Conservation (phyloP, 768 basidiomycete genomes). For the Hirschioporus abietinus region DNA sequence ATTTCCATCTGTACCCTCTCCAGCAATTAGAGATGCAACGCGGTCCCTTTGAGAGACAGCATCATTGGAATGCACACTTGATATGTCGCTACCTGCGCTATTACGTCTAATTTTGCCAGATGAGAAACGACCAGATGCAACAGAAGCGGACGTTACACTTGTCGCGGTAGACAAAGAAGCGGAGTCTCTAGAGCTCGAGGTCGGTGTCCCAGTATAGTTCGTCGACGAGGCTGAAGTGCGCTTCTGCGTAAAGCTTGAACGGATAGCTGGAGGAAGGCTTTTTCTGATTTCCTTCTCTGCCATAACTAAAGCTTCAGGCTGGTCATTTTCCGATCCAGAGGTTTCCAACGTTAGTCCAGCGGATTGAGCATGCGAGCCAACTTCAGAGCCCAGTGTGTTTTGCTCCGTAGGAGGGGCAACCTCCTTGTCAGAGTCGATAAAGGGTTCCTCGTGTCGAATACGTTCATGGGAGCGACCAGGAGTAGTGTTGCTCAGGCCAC, state of each 20-base stretch:
- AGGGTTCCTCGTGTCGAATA: neutral
- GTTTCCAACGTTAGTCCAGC: neutral
- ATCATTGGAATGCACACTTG: conserved; percentile 69
- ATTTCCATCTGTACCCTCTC: conserved; percentile 55
- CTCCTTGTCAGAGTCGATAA: neutral
- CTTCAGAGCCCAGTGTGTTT: neutral
- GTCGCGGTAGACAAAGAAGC: conserved; percentile 76
- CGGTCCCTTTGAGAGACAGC: conserved; percentile 61
- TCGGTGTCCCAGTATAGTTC: conserved; percentile 73
- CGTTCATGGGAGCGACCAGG: neutral
- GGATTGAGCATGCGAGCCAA: neutral
- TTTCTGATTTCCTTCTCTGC: conserved; percentile 60
- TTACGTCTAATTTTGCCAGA: conserved; percentile 64
- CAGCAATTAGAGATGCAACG: conserved; percentile 54
- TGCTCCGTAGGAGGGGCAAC: neutral
- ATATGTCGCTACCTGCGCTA: conserved; percentile 83
- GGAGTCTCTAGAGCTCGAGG: conserved; percentile 77
- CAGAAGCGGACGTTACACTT: conserved; percentile 72
- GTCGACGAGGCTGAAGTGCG: conserved; percentile 88
- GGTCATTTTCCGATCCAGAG: neutral
- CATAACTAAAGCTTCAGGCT: neutral
- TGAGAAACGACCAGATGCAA: conserved; percentile 67
- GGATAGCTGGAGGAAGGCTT: conserved; percentile 49
- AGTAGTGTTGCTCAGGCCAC: neutral
- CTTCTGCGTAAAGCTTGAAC: conserved; percentile 78